Conservation (phyloP, 2,329 filamentous ascomycete species). For the Dendrostoma leiphaemia region DNA sequence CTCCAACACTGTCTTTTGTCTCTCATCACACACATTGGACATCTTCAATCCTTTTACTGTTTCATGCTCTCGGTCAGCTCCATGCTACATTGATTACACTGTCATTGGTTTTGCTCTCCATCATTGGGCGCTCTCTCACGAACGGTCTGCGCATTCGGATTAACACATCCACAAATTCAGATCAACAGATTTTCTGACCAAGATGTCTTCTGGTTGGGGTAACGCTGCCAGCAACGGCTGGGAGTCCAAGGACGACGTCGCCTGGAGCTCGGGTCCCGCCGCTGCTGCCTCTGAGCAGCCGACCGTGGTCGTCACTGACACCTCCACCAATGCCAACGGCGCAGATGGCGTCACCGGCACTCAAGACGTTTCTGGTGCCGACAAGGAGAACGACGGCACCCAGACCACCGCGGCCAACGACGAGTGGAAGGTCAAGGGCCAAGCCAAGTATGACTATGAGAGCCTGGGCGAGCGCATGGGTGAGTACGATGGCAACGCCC, state of each 20-base stretch:
- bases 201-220: slow-evolving; percentile 25
- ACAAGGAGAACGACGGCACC: not conserved
- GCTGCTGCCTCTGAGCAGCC: slow-evolving; percentile 4
- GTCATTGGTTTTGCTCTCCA: not conserved
- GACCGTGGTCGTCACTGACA: slow-evolving; percentile 6
- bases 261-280: not conserved
- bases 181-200: not conserved
- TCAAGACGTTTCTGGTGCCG: no score
- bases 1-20: not conserved
- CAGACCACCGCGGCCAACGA: slow-evolving; percentile 12
- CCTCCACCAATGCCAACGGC: slow-evolving; percentile 18
- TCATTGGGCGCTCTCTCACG: not conserved
- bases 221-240: not conserved
- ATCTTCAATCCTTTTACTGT: not conserved
- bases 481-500: slow-evolving; percentile 54
- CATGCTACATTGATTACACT: not conserved
- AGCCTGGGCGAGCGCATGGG: slow-evolving; percentile 24
- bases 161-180: not conserved
- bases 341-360: not conserved
- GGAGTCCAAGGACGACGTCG: not conserved
- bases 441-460: slow-evolving; percentile 47
- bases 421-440: slow-evolving; percentile 44
- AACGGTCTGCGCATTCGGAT: not conserved
- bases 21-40: not conserved
- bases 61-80: not conserved